Conservation (phyloP, 2,329 filamentous ascomycete genomes). For the Fusarium ambrosium region DNA sequence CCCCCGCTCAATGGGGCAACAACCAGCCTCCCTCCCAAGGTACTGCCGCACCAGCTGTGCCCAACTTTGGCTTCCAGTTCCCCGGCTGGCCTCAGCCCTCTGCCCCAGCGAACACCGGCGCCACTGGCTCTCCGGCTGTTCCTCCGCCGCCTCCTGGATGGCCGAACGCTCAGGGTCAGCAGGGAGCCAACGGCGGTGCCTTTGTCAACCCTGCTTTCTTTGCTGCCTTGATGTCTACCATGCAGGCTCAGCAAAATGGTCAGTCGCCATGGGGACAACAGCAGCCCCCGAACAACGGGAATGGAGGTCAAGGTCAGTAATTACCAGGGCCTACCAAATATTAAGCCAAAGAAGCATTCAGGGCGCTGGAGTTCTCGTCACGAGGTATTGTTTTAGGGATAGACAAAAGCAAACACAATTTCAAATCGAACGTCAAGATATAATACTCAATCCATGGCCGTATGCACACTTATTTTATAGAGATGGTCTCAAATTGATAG, state of each 20-base stretch:
- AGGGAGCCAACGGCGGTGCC: conserved; percentile 53
- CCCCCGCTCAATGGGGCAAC: conserved; percentile 28
- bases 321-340: not conserved
- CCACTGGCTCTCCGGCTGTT: conserved; percentile 51
- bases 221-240: conserved; percentile 62
- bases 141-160: conserved; percentile 59
- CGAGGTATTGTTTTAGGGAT: conserved; percentile 16
- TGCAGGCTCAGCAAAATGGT: conserved; percentile 53
- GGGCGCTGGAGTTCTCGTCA: conserved; percentile 31
- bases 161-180: conserved; percentile 49
- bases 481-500: not conserved
- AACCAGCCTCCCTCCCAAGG: conserved; percentile 32
- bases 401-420: conserved; percentile 35
- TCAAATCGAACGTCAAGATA: conserved; percentile 19
- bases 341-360: conserved; percentile 13
- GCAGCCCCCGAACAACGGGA: conserved; percentile 47
- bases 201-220: conserved; percentile 72
- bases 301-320: conserved; percentile 45
- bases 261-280: conserved; percentile 49
- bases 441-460: conserved; percentile 3
- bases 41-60: conserved; percentile 41
- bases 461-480: not conserved
- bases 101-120: conserved; percentile 32
- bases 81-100: conserved; percentile 57
- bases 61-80: conserved; percentile 60